Evolutionary conservation across 495 filamentous ascomycete genomes (phyloP).

Genomic region (Talaromyces proteolyticus): DNA sequence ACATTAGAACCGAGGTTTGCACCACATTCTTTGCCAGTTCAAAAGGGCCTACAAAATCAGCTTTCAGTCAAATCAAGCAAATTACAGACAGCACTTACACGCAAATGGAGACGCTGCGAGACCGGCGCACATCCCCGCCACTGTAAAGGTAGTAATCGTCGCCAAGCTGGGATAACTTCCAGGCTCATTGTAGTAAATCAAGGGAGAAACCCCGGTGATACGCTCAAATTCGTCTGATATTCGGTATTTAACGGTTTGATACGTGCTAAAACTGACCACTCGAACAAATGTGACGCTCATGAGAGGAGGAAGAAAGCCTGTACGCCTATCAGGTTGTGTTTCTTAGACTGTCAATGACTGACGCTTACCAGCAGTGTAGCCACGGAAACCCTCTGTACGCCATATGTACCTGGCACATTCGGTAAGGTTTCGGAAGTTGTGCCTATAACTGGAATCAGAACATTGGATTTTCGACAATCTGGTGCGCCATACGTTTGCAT

Average conservation of each 20-base stretch:
- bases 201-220: slow-evolving; percentile 62
- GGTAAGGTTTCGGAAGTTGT: slow-evolving; percentile 36
- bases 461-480: not conserved
- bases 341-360: not conserved
- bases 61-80: not conserved
- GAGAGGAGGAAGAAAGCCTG: slow-evolving; percentile 70
- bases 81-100: slow-evolving; percentile 49
- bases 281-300: slow-evolving; percentile 84
- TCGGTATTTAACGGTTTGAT: slow-evolving; percentile 74
- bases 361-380: slow-evolving; percentile 38
- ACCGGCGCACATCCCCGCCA: slow-evolving; percentile 73
- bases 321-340: not conserved
- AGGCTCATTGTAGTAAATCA: slow-evolving; percentile 61
- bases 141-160: slow-evolving; percentile 68
- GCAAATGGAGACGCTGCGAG: slow-evolving; percentile 76
- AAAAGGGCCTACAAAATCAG: slow-evolving; percentile 62
- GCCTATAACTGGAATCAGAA: slow-evolving; percentile 15
- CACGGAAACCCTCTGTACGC: slow-evolving; percentile 40
- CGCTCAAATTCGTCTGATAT: slow-evolving; percentile 47
- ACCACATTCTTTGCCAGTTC: slow-evolving; percentile 91
- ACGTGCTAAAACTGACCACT: slow-evolving; percentile 89
- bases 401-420: slow-evolving; percentile 38
- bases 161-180: slow-evolving; percentile 64
- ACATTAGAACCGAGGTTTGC: slow-evolving; percentile 83
- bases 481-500: slow-evolving; percentile 45